phyloP scores from a whole-genome alignment of 306 rosid genomes.

The Acacia acuminata region DNA sequence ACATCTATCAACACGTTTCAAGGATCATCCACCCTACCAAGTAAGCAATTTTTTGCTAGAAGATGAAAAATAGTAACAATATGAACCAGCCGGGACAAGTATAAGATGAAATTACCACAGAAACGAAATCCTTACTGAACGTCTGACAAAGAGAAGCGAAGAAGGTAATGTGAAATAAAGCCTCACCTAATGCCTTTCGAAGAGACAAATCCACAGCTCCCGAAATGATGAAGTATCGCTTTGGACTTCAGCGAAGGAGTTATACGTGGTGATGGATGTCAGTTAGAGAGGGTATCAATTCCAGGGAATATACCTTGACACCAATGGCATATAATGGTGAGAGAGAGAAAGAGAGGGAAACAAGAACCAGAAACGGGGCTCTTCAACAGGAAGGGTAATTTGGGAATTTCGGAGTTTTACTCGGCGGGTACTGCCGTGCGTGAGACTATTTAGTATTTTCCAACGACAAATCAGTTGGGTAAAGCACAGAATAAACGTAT shows the following conservation, averaged over 20 bases:
- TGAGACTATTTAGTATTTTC: background rate
- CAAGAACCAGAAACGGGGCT: slow-evolving; percentile 7
- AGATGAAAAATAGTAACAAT: background rate
- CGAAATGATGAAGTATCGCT: slow-evolving; percentile 23
- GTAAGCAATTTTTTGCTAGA: background rate
- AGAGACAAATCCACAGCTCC: slow-evolving; percentile 15
- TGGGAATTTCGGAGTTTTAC: slow-evolving; percentile 16
- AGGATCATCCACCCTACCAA: slow-evolving; percentile 31
- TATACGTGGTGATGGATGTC: slow-evolving; percentile 37
- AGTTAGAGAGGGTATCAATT: slow-evolving; percentile 45
- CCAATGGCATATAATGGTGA: slow-evolving; percentile 13
- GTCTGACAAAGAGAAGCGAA: background rate
- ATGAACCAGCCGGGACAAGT: slow-evolving; percentile 2
- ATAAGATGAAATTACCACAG: slow-evolving; percentile 5
- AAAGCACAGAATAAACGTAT: slow-evolving; percentile 17
- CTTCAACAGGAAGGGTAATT: slow-evolving; percentile 36
- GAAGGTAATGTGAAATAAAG: slow-evolving; percentile 8
- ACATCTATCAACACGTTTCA: slow-evolving; percentile 23
- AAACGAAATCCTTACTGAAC: slow-evolving; percentile 7
- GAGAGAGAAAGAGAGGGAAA: background rate
- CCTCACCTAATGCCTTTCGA: slow-evolving; percentile 25
- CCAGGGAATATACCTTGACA: slow-evolving; percentile 60
- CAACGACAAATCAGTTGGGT: slow-evolving; percentile 16
- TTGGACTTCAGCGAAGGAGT: slow-evolving; percentile 27
- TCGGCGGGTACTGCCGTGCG: slow-evolving; percentile 10